Evolutionary conservation across 2,329 filamentous ascomycete genomes (phyloP), one percentile per base, ranked within the genome.

Genomic region (Chaetomiaceae sp.): DNA sequence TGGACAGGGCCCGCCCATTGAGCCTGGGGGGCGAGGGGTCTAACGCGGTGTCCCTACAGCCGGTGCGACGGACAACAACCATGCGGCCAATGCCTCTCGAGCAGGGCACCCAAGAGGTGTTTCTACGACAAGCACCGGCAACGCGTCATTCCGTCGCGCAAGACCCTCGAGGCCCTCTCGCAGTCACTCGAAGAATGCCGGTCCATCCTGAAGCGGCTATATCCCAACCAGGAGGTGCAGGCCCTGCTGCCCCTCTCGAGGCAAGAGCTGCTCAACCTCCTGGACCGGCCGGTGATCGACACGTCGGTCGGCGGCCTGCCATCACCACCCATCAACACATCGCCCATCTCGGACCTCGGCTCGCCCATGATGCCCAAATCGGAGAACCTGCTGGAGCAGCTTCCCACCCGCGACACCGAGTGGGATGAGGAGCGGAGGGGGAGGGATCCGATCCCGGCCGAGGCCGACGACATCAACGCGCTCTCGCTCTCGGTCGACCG

Each of bases 11-110:
- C 14, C 23, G 7, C 9, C n/a, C 47, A 15, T 29, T 17, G 38
- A 23, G 3, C 19, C 15, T 12, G 19, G 5, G 31, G 20, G 4
- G n/a, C 6, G 22, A 29, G 15, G 17, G 39, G 40, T 54, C 66
- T 72, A 61, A 73, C 60, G 42, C 17, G 29, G 39, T 40, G 19
- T 47, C 22, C 20, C 17, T 27, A 31, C 48, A 77, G 75, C 53
- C 85, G 89, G 59, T 94, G 89, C 66, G 88, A 91, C 72, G 89
- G 89, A 51, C 81, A 85, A 60, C 85, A 89, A 65, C 89, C 89
- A 11, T 94, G 89, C 66, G 87, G 88, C 34, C 88, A 91, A 66
- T 94, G 89, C 67, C 80, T 88, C 54, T 91, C 88, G 68, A 91
- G 89, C 66, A 83, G 89, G 53, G 87, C 88, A 58, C 85, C 87